Evolutionary conservation across 2,329 filamentous ascomycete species (phyloP).

Genomic region (Phoma sp.): DNA sequence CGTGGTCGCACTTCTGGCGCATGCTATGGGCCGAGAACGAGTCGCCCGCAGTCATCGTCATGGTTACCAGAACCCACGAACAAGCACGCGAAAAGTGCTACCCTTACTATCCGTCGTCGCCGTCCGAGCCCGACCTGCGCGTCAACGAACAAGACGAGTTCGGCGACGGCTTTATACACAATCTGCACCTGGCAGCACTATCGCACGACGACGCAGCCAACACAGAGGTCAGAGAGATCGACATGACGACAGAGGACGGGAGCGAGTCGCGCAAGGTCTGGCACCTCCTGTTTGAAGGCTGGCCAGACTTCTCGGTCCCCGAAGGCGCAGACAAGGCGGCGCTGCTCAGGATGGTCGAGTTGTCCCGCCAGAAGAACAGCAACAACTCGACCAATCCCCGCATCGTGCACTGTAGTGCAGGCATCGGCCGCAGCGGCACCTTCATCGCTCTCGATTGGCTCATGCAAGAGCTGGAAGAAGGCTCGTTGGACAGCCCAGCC

Average conservation of each 20-base stretch:
- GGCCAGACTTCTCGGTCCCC: constrained; percentile 91
- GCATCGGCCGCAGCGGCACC: constrained; percentile 91
- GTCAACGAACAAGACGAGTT: constrained; percentile 71
- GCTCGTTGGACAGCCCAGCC: constrained; percentile 63
- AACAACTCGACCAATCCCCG: constrained; percentile 66
- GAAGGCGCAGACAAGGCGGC: constrained; percentile 69
- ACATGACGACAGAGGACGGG: constrained; percentile 53
- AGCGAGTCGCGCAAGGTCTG: constrained; percentile 70
- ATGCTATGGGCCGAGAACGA: constrained; percentile 91
- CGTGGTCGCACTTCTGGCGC: constrained; percentile 86
- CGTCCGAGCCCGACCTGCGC: constrained; percentile 49
- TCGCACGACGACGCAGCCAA: constrained; percentile 62
- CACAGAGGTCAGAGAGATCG: constrained; percentile 77
- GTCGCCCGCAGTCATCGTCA: constrained; percentile 77
- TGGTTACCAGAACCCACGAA: constrained; percentile 91
- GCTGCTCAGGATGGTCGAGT: constrained; percentile 72
- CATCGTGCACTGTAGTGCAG: constrained; percentile 77
- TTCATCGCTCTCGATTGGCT: constrained; percentile 97
- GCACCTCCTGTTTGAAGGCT: constrained; percentile 85
- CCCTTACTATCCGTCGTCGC: constrained; percentile 76
- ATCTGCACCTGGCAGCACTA: constrained; percentile 66
- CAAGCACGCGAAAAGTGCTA: constrained; percentile 80
- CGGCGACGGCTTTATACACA: constrained; percentile 70
- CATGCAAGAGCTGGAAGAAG: constrained; percentile 78
- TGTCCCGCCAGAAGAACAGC: constrained; percentile 67